phyloP scores from a whole-genome alignment of 2,329 filamentous ascomycete species.

The Stemphylium beticola region DNA sequence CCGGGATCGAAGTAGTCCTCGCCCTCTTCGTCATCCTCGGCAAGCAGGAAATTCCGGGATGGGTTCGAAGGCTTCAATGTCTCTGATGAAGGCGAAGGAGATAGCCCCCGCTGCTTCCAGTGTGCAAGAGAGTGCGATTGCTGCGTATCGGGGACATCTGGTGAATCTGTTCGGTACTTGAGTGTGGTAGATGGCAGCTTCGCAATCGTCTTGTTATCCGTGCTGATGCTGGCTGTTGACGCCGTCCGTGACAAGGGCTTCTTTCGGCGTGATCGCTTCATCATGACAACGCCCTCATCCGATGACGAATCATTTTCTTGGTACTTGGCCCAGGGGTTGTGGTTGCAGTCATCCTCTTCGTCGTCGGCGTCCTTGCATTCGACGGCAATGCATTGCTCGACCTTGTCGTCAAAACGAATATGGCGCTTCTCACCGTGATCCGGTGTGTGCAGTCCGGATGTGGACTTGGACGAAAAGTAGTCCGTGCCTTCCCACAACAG shows the following conservation, averaged over 20 bases:
- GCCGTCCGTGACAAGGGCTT: conserved; percentile 60
- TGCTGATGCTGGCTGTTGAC: conserved; percentile 62
- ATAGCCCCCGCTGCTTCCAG: conserved; percentile 57
- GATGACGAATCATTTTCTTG: conserved; percentile 63
- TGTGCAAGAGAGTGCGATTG: conserved; percentile 51
- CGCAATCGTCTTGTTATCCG: conserved; percentile 83
- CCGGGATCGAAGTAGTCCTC: conserved; percentile 56
- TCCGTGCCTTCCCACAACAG: conserved; percentile 69
- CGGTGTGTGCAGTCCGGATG: conserved; percentile 73
- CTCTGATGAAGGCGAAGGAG: conserved; percentile 81
- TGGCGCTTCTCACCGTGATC: conserved; percentile 72
- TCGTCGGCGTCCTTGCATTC: conserved; percentile 83
- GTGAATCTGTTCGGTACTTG: conserved; percentile 81
- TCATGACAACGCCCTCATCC: conserved; percentile 80
- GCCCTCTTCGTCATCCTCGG: conserved; percentile 58
- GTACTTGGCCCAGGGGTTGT: conserved; percentile 47
- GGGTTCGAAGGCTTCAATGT: conserved; percentile 75
- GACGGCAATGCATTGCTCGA: conserved; percentile 93
- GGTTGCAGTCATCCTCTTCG: conserved; percentile 58
- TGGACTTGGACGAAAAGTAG: conserved; percentile 69
- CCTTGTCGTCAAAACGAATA: conserved; percentile 96
- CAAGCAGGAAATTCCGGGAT: conserved; percentile 69
- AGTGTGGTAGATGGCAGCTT: conserved; percentile 86
- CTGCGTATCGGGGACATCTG: conserved; percentile 67
- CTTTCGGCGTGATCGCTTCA: conserved; percentile 67